Evolutionary conservation across 148 eudicot genomes (phyloP).

Genomic region (Heliamphora exappendiculata): DNA sequence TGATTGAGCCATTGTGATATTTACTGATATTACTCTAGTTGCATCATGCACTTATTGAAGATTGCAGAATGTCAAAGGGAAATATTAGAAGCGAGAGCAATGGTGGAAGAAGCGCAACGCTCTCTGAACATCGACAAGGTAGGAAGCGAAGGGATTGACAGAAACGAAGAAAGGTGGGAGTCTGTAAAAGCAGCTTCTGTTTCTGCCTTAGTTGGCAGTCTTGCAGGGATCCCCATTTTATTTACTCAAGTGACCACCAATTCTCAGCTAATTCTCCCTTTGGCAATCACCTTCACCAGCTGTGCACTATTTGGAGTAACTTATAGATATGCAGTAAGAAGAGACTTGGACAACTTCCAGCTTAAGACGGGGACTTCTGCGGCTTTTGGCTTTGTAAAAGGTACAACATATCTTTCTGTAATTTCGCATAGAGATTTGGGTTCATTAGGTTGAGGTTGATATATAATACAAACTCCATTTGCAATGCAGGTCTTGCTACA

Average conservation of each 20-base stretch:
- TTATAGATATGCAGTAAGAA: constrained; percentile 72
- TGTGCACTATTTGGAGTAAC: constrained; percentile 94
- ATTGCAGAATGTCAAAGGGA: constrained; percentile 90
- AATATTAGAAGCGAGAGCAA: constrained; percentile 62
- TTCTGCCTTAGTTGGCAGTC: constrained; percentile 63
- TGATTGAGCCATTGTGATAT: neutral
- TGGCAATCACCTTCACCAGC: constrained; percentile 53
- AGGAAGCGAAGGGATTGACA: constrained; percentile 15
- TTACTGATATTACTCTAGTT: neutral
- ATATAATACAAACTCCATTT: neutral
- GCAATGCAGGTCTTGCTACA: constrained; percentile 66
- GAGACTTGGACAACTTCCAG: constrained; percentile 80
- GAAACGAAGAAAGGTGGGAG: constrained; percentile 61
- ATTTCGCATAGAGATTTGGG: neutral
- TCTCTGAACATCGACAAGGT: constrained; percentile 26
- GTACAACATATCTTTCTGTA: constrained; percentile 21
- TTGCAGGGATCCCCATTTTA: constrained; percentile 65
- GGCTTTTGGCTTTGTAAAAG: constrained; percentile 89
- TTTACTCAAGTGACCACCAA: constrained; percentile 31
- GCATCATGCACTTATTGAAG: constrained; percentile 26
- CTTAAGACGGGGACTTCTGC: constrained; percentile 83
- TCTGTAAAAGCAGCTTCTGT: constrained; percentile 74
- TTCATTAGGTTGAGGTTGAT: neutral
- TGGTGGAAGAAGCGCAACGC: constrained; percentile 79
- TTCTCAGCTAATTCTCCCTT: constrained; percentile 51